Conservation (phyloP, 2,329 filamentous ascomycete species). For the Xylariaceae sp. region DNA sequence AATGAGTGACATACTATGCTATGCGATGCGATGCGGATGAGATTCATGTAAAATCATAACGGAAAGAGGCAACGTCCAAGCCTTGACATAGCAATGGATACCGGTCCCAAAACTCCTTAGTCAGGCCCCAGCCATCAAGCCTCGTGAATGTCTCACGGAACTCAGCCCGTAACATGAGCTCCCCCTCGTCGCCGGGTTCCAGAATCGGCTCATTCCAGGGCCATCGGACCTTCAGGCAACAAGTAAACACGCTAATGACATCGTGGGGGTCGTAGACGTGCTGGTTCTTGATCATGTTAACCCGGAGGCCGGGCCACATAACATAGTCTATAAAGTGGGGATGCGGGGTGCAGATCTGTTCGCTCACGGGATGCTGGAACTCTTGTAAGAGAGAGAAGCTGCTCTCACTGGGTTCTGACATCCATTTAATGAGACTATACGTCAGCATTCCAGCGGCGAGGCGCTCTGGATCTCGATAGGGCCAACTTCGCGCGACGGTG, state of each 20-base stretch:
- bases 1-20: too few relatives aligned
- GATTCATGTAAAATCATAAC: neutral
- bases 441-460: neutral
- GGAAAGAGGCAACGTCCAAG: neutral
- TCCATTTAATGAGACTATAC: neutral
- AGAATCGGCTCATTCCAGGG: neutral
- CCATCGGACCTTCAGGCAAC: neutral
- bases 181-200: neutral
- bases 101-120: neutral
- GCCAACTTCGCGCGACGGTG: neutral
- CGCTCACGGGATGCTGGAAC: neutral
- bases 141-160: neutral
- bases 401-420: neutral
- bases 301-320: neutral
- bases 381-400: constrained; percentile 1
- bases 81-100: neutral
- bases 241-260: neutral
- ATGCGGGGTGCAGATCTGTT: neutral
- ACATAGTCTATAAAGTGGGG: constrained; percentile 3
- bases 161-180: neutral
- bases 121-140: neutral
- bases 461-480: constrained; percentile 1
- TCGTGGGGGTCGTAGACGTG: neutral
- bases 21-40: too few relatives aligned
- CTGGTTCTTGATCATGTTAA: neutral